Evolutionary conservation across 179 eudicot genomes (phyloP).

Genomic region (Beta macrorhiza): DNA sequence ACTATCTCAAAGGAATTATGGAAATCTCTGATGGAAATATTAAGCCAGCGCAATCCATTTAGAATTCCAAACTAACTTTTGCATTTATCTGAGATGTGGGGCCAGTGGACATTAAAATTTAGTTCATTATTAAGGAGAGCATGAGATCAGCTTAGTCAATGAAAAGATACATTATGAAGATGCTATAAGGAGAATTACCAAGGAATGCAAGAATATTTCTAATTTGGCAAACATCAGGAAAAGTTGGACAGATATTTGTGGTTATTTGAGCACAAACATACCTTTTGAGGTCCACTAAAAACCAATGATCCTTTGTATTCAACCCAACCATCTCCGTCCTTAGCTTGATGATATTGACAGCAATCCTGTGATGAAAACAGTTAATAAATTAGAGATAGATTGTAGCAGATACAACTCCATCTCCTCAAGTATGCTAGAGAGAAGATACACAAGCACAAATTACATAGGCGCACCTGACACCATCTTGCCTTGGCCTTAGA

Average conservation of each 20-base stretch:
- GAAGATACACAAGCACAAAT: slow-evolving; percentile 1
- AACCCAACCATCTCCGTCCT: slow-evolving; percentile 97
- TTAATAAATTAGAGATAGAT: neutral
- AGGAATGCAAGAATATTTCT: neutral
- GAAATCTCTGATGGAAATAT: neutral
- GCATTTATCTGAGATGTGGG: neutral
- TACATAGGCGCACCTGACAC: slow-evolving; percentile 73
- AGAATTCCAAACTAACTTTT: neutral
- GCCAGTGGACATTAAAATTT: neutral
- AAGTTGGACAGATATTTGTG: neutral
- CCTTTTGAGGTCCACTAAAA: slow-evolving; percentile 84
- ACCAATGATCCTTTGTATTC: slow-evolving; percentile 88
- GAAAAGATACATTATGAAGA: neutral
- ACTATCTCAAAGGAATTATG: neutral
- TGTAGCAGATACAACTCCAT: neutral
- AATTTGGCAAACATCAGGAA: no score
- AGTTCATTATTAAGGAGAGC: neutral
- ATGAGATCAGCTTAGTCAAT: neutral
- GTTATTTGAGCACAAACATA: slow-evolving; percentile 23
- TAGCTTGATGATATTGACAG: slow-evolving; percentile 97
- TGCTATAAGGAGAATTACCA: neutral
- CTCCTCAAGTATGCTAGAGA: neutral
- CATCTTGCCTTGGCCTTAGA: slow-evolving; percentile 92
- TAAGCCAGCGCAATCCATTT: neutral
- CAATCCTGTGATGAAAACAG: slow-evolving; percentile 59